Percentiles rank a stretch among this genome's conserved stretches.
Evolutionary conservation across 768 basidiomycete genomes (phyloP).

Genomic region (Paxillus ammoniavirescens): DNA sequence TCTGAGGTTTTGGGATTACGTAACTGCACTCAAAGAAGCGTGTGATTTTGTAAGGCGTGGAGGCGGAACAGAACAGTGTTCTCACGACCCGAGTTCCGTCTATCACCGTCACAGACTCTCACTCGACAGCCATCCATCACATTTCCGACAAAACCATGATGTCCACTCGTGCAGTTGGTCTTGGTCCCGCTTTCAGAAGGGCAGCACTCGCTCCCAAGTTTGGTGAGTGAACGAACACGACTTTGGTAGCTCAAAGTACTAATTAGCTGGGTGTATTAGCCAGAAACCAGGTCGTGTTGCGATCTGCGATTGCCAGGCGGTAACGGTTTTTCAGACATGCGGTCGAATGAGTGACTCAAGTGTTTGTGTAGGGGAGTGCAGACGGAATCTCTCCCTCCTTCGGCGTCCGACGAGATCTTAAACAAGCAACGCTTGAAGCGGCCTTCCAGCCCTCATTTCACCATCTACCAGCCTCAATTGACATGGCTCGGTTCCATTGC

Average conservation of each 20-base stretch:
- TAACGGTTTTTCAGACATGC: conserved; percentile 17
- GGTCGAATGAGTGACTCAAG: background rate
- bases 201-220: conserved; percentile 38
- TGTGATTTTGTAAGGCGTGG: no score
- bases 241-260: background rate
- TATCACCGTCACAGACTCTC: background rate
- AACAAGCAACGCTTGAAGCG: conserved; percentile 86
- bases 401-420: conserved; percentile 60
- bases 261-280: conserved; percentile 25
- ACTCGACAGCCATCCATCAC: background rate
- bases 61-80: conserved; percentile 1
- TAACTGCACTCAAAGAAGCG: no score
- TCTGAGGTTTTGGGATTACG: no score
- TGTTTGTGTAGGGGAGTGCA: conserved; percentile 48
- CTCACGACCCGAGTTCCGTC: conserved; percentile 16
- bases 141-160: conserved; percentile 29
- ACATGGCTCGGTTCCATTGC: conserved; percentile 88
- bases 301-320: conserved; percentile 40
- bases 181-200: conserved; percentile 55
- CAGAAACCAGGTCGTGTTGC: conserved; percentile 39
- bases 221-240: conserved; percentile 19
- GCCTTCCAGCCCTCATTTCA: conserved; percentile 93
- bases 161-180: conserved; percentile 52
- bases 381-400: conserved; percentile 62
- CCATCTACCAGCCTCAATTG: conserved; percentile 94